Conservation (phyloP, 192 early-diverging fungal genomes). For the Pilaira anomala region DNA sequence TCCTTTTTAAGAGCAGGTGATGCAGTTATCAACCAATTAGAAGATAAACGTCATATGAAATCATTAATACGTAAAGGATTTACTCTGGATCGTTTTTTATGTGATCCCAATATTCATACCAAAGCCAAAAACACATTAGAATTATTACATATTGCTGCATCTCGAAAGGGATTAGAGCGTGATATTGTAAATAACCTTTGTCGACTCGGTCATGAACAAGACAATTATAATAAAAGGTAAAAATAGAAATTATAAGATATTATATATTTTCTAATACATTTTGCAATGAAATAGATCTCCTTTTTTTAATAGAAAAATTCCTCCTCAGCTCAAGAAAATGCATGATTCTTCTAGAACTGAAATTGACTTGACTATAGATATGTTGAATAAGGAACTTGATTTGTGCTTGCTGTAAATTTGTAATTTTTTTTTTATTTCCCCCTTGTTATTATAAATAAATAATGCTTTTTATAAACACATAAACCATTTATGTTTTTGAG, state of each 20-base stretch:
- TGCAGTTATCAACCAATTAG: background rate
- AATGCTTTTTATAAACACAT: too few relatives aligned
- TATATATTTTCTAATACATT: background rate
- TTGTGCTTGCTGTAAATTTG: constrained; percentile 8
- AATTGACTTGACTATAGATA: constrained; percentile 6
- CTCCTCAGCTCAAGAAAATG: background rate
- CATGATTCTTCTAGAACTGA: constrained; percentile 13
- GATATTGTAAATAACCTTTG: constrained; percentile 19
- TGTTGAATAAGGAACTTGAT: constrained; percentile 16
- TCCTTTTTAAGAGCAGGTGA: constrained; percentile 10
- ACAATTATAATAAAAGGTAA: constrained; percentile 13
- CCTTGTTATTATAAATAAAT: too few relatives aligned
- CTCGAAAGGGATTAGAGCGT: constrained; percentile 7
- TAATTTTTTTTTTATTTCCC: too few relatives aligned
- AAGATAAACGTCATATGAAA: background rate
- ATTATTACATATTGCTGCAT: constrained; percentile 12
- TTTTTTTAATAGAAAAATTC: constrained; percentile 17
- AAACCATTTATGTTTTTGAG: too few relatives aligned
- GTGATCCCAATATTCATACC: background rate
- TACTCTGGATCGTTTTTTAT: background rate
- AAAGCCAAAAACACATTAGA: constrained; percentile 11
- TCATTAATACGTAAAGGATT: constrained; percentile 12
- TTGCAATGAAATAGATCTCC: constrained; percentile 20
- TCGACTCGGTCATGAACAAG: constrained; percentile 1
- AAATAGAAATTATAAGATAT: background rate